Base-by-base conservation (phyloP, 2,329 filamentous ascomycete genomes). In the Atkinsonella hypoxylon region DNA sequence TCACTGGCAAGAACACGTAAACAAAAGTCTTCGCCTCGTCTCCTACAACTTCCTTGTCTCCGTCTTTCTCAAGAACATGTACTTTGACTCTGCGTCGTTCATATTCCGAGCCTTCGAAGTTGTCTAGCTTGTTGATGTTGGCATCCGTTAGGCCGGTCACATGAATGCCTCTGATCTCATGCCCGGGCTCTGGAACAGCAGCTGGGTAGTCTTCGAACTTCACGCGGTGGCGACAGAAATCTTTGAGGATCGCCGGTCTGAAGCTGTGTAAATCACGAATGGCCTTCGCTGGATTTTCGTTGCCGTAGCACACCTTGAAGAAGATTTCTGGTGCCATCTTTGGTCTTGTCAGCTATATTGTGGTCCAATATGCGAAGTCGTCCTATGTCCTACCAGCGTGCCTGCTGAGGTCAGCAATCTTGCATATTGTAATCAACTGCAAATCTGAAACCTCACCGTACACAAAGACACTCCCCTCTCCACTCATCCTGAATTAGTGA, bases 291-390 rank as follows among this genome's bases (percentile, higher is more conserved):
- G 75, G 72, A 5, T 64, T 59, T 15, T 70, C 65, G 9, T 69
- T 68, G 57, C 82, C 79, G 68, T 90, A 87, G 66, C 87, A 87
- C 42, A 95, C 89, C 34, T 85, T 85, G 69, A 86, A 85, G 58
- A 97, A 88, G 60, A 97, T 83, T 61, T 85, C 80, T 0, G 85
- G 81, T n/a, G 84, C 86, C 89, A 96, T 96, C 70, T 72, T 7
- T 9, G 1, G 17, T 15, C 8, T 30, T 48, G 54, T 61, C 53
- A 64, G 63, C 49, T 63, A 53, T n/a, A 18, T 36, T 22, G 5
- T 15, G 15, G n/a, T 30, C 12, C 15, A 20, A 38, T 32, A 39
- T 15, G 9, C 44, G 42, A 17, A 9, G 22, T 36, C 10, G 15
- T 44, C 12, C 3, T 11, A 13, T 47, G 5, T 47, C 56, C 40